phyloP scores from a whole-genome alignment of 805 yeast genomes.

The Candida takata region DNA sequence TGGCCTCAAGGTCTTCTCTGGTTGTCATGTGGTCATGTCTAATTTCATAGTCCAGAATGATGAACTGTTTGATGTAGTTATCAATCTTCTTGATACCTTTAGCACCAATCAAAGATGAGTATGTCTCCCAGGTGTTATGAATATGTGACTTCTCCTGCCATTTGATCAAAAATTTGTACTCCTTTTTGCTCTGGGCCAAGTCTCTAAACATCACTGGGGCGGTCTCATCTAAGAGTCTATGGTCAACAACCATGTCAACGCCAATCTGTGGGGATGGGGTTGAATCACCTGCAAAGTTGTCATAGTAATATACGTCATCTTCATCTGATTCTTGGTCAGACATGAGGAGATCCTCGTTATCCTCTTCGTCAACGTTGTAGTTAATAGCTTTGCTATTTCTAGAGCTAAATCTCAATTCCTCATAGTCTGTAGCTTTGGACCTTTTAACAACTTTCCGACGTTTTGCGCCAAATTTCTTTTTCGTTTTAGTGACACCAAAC shows the following conservation, averaged over 20 bases:
- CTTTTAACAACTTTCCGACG: constrained; percentile 17
- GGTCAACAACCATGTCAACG: constrained; percentile 49
- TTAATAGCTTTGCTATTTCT: constrained; percentile 61
- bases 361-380: constrained; percentile 64
- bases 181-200: constrained; percentile 48
- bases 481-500: constrained; percentile 27
- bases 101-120: constrained; percentile 34
- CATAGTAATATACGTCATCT: constrained; percentile 22
- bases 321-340: constrained; percentile 27
- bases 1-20: constrained; percentile 84
- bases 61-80: constrained; percentile 76
- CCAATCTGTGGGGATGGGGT: constrained; percentile 24
- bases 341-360: constrained; percentile 36
- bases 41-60: constrained; percentile 67
- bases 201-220: constrained; percentile 27
- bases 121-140: constrained; percentile 92
- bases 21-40: constrained; percentile 78
- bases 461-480: constrained; percentile 20
- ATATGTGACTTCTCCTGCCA: constrained; percentile 87
- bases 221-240: constrained; percentile 36
- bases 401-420: constrained; percentile 70
- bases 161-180: constrained; percentile 61
- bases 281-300: constrained; percentile 19
- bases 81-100: constrained; percentile 85
- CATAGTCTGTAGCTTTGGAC: constrained; percentile 18